phyloP scores from a whole-genome alignment of 148 eudicot genomes.

The Chenopodium quinoa region DNA sequence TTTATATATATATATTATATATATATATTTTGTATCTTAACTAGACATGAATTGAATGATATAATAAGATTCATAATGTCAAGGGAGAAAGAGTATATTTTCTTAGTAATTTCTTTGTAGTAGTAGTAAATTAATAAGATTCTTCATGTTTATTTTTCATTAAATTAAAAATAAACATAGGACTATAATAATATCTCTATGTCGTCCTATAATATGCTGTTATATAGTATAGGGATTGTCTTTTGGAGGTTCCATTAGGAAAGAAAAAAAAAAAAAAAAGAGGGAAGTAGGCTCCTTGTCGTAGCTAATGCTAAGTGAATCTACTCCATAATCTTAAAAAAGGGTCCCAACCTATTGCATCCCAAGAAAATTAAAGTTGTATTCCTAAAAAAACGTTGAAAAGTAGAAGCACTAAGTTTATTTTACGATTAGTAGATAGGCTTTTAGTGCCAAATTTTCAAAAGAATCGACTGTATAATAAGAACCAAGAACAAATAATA shows the following conservation, averaged over 20 bases:
- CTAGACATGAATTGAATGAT: too few species aligned
- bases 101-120: too few species aligned
- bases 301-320: slow-evolving; percentile 1
- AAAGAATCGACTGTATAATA: too few species aligned
- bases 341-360: not conserved
- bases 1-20: too few species aligned
- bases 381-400: not conserved
- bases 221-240: not conserved
- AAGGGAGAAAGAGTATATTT: too few species aligned
- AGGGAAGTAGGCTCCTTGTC: not conserved
- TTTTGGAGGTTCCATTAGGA: not conserved
- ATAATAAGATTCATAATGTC: too few species aligned
- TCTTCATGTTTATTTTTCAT: not conserved
- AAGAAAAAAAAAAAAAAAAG: not conserved
- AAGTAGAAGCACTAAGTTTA: not conserved
- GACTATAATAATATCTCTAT: not conserved
- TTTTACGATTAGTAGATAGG: not conserved
- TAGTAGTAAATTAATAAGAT: not conserved
- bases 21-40: too few species aligned
- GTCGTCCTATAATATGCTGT: too few species aligned
- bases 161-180: not conserved
- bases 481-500: too few species aligned
- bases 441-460: not conserved
- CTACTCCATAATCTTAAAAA: slow-evolving; percentile 2
- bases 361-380: not conserved